Conservation (phyloP, 2,329 filamentous ascomycete species). For the Ophiostoma sp. region DNA sequence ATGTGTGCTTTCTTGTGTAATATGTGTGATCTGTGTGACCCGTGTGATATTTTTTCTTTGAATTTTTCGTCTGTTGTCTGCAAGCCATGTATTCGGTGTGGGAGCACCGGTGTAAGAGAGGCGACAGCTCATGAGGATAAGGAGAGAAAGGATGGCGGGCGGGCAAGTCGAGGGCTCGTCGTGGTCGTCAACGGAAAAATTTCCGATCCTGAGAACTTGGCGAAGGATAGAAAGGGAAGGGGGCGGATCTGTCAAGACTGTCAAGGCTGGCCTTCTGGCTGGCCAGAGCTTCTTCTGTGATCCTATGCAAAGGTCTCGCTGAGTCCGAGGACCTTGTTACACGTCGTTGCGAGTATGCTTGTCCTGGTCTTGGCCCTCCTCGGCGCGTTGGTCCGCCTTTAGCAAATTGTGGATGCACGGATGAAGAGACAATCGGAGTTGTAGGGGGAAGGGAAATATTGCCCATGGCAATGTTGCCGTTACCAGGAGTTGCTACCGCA, state of each 20-base stretch:
- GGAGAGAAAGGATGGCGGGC: not conserved
- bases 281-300: not conserved
- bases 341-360: not conserved
- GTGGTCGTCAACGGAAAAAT: not conserved
- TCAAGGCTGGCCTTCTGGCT: not conserved
- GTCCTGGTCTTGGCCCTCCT: not conserved
- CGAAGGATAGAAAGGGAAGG: not conserved
- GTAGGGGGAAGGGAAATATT: not conserved
- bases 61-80: constrained; percentile 8
- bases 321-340: not conserved
- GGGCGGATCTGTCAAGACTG: constrained; percentile 9
- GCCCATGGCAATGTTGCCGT: not conserved
- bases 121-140: not conserved
- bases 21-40: not conserved
- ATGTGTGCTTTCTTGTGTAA: not conserved
- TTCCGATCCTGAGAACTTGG: not conserved
- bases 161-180: not conserved
- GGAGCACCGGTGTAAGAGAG: constrained; percentile 3
- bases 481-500: not conserved
- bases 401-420: not conserved
- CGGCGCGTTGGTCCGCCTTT: not conserved
- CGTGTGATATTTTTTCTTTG: not conserved
- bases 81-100: not conserved
- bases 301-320: not conserved
- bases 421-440: not conserved